phyloP scores from a whole-genome alignment of 1,284 basidiomycete genomes.

The Athelia sp. region DNA sequence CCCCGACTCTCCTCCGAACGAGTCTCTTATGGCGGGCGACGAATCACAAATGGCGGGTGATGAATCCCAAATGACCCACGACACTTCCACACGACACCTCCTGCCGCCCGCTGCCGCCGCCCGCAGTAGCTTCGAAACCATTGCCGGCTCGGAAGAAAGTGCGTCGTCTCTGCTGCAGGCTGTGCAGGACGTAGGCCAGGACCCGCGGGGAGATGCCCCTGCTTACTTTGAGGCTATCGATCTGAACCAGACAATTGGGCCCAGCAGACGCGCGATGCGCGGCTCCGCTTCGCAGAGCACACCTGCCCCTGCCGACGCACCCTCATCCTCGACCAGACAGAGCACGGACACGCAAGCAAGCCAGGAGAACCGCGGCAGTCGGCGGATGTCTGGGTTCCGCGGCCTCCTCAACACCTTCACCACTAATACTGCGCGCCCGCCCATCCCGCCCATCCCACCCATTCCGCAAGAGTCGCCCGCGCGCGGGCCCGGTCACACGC shows the following conservation, averaged over 20 bases:
- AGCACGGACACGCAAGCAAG: slow-evolving; percentile 9
- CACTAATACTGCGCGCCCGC: slow-evolving; percentile 17
- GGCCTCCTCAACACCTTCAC: slow-evolving; percentile 28
- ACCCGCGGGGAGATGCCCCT: slow-evolving; percentile 55
- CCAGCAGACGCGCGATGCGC: slow-evolving; percentile 7
- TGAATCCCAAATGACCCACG: background rate
- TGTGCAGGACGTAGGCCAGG: slow-evolving; percentile 18
- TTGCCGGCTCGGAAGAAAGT: slow-evolving; percentile 15
- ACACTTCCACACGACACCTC: slow-evolving; percentile 9
- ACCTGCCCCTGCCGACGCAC: too few relatives aligned
- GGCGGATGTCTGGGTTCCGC: slow-evolving; percentile 31
- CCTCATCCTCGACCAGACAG: background rate
- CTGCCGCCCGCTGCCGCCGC: slow-evolving; percentile 12
- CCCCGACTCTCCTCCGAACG: slow-evolving; percentile 26
- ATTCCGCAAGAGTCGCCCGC: slow-evolving; percentile 12
- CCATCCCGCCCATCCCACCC: slow-evolving; percentile 19
- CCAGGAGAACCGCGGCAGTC: slow-evolving; percentile 7
- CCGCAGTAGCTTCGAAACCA: slow-evolving; percentile 18
- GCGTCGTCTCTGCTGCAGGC: slow-evolving; percentile 23
- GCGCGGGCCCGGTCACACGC: background rate
- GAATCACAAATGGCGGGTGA: slow-evolving; percentile 12
- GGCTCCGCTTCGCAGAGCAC: slow-evolving; percentile 1
- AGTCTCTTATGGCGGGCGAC: slow-evolving; percentile 29
- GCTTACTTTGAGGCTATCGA: slow-evolving; percentile 57
- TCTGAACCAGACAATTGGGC: slow-evolving; percentile 9